Base-by-base conservation (phyloP, 164 flowering plant species). In the Dillenia turbinata region DNA sequence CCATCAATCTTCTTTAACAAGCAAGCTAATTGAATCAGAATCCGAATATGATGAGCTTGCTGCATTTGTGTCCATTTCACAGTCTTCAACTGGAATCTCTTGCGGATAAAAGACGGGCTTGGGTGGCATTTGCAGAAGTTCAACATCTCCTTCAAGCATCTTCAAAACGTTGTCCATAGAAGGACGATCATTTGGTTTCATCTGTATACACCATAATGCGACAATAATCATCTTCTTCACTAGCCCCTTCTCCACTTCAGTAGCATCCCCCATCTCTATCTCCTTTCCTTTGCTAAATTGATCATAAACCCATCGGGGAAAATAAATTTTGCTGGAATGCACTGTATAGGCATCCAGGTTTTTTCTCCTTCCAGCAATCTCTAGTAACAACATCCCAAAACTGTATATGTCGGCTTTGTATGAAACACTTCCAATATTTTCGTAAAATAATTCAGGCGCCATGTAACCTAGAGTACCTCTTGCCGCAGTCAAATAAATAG, bases 341-440 rank as follows among this genome's bases (percentile, higher is more conserved):
- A 33, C 33, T 0, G 33, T 69, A 47, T 4, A 8, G 15, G 61
- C 9, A 47, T 69, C 48, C 26, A 16, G 17, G 49, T 59, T 54
- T 58, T 44, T 65, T 44, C 65, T 49, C 15, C 59, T 47, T 0
- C 51, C 57, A 9, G 49, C 71, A 58, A 67, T 67, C 55, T 72
- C 71, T 49, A 67, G 22, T 52, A 72, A 24, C 33, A 72, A 7
- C 75, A 67, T 72, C 13, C 71, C 71, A 55, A 54, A 72, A 19
- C 69, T 68, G 11, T 72, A 72, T 9, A 19, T 47, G 54, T 61
- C 71, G 13, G 71, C 55, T 19, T 66, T 66, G 16, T 49, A 46
- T 2, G 64, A 53, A 13, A 56, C 22, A 0, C 59, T 56, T 15
- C 69, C 72, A 33, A 68, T 60, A 15, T 57, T 48, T 19, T 43